A percentile compares a stretch with the other conserved stretches of the same genome.
These are phyloP conservation scores for Phyllosticta citriasiana DNA, from an alignment of 2,329 filamentous ascomycete species.

Conservation along the genomic window DNA sequence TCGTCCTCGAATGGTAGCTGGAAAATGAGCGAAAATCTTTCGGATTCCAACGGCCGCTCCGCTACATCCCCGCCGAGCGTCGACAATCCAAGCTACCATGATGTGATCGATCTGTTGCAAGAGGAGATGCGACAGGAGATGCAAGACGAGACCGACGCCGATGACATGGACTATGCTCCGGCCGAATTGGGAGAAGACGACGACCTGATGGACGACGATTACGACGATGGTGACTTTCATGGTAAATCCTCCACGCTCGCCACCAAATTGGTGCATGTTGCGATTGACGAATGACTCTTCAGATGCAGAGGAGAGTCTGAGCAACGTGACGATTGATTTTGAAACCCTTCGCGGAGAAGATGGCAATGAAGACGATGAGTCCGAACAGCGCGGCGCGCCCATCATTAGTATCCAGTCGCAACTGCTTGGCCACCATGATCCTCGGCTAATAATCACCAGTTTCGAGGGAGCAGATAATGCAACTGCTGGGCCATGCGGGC, in stretches of 20 bases:
- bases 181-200: slow-evolving; percentile 27
- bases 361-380: slow-evolving; percentile 17
- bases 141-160: slow-evolving; percentile 31
- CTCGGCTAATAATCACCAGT: slow-evolving; percentile 20
- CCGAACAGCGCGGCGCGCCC: slow-evolving; percentile 17
- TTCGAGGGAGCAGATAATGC: slow-evolving; percentile 42
- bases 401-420: slow-evolving; percentile 13
- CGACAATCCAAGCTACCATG: neutral
- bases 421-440: slow-evolving; percentile 6
- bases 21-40: slow-evolving; percentile 3
- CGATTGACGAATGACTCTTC: slow-evolving; percentile 7
- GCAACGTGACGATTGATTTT: slow-evolving; percentile 32
- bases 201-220: slow-evolving; percentile 30
- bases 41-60: neutral
- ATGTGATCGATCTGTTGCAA: neutral
- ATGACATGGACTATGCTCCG: slow-evolving; percentile 44
- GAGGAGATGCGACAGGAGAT: neutral
- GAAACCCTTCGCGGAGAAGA: slow-evolving; percentile 19
- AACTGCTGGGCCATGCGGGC: slow-evolving; percentile 44
- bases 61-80: neutral
- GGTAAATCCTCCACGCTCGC: slow-evolving; percentile 16
- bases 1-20: neutral
- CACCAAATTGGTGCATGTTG: slow-evolving; percentile 7
- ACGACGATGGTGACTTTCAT: slow-evolving; percentile 26
- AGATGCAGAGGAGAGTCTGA: slow-evolving; percentile 34